Evolutionary conservation across 176 grass and related monocot species (phyloP).

Genomic region (Chrysopogon serrulatus): DNA sequence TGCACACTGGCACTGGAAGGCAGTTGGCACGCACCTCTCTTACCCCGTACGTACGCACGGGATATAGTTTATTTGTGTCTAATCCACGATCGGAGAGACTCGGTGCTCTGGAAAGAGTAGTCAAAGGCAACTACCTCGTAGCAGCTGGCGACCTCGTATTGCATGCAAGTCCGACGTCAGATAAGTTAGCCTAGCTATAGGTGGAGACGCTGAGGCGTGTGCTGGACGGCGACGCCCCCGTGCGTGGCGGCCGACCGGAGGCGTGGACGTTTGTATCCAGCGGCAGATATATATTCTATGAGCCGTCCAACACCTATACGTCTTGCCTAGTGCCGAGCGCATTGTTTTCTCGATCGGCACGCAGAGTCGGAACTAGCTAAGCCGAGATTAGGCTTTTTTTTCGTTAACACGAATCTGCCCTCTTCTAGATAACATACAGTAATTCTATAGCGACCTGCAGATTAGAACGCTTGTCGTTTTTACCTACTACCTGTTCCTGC

Average conservation of each 20-base stretch:
- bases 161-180: slow-evolving; percentile 1
- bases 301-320: slow-evolving; percentile 13
- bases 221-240: slow-evolving; percentile 22
- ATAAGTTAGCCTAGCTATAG: neutral
- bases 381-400: neutral
- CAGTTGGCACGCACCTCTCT: neutral
- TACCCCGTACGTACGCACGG: neutral
- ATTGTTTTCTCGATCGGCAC: slow-evolving; percentile 2
- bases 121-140: neutral
- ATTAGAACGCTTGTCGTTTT: slow-evolving; percentile 26
- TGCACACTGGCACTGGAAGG: neutral
- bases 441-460: neutral
- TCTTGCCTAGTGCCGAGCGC: neutral
- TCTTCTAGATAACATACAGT: neutral
- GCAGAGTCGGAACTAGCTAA: neutral
- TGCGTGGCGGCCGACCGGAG: too few species aligned
- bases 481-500: neutral
- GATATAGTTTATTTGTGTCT: neutral
- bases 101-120: neutral
- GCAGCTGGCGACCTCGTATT: neutral
- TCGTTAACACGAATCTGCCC: neutral
- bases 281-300: slow-evolving; percentile 6
- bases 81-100: neutral
- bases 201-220: slow-evolving; percentile 5
- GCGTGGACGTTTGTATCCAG: neutral